Percentiles rank a stretch among this genome's conserved stretches.
phyloP scores from a whole-genome alignment of 768 basidiomycete genomes.

The Mycena alexandri region DNA sequence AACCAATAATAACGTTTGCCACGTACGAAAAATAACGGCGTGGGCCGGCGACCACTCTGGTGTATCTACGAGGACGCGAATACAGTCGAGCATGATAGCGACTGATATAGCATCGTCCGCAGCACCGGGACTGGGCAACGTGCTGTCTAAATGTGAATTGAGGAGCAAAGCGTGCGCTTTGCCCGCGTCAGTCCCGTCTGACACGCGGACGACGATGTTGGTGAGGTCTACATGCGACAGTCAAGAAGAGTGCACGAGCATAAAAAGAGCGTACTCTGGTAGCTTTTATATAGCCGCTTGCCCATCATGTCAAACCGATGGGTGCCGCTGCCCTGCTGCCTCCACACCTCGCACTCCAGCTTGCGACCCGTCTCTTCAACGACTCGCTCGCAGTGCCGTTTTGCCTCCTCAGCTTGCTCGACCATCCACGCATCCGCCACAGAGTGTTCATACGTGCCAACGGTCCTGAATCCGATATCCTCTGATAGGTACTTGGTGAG shows the following conservation, averaged over 20 bases:
- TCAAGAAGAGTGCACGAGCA: background rate
- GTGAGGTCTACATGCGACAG: slow-evolving; percentile 61
- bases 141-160: slow-evolving; percentile 92
- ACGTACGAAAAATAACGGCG: slow-evolving; percentile 82
- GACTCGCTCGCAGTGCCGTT: slow-evolving; percentile 71
- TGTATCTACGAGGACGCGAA: slow-evolving; percentile 79
- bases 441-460: slow-evolving; percentile 91
- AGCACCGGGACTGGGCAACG: slow-evolving; percentile 89
- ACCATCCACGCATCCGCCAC: slow-evolving; percentile 88
- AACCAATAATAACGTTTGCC: background rate
- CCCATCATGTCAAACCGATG: slow-evolving; percentile 96
- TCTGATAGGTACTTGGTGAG: slow-evolving; percentile 81
- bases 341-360: slow-evolving; percentile 93
- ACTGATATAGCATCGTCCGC: slow-evolving; percentile 91
- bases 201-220: slow-evolving; percentile 91
- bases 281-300: slow-evolving; percentile 86
- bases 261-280: slow-evolving; percentile 56
- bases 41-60: slow-evolving; percentile 80
- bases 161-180: slow-evolving; percentile 89
- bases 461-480: slow-evolving; percentile 90
- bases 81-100: slow-evolving; percentile 92
- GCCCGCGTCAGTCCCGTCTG: slow-evolving; percentile 75
- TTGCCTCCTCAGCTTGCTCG: slow-evolving; percentile 71
- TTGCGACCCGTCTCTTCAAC: slow-evolving; percentile 62
- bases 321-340: slow-evolving; percentile 88